phyloP scores from a whole-genome alignment of 75 land plant species.

The Chamaecyparis obtusa region DNA sequence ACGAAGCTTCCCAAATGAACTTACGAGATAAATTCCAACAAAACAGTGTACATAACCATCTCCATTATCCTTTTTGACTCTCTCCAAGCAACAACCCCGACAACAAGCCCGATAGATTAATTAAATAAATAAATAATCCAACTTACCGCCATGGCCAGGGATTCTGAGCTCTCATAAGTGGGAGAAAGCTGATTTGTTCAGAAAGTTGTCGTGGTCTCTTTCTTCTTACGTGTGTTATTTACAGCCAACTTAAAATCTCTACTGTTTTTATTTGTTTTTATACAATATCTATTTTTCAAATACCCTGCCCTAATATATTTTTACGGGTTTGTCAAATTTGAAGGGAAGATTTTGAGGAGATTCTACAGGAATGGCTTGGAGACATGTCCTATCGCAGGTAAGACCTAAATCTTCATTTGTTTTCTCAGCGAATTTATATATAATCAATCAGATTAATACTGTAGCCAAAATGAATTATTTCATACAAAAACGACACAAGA shows the following conservation, averaged over 20 bases:
- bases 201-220: background rate
- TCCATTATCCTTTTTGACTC: too few species aligned
- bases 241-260: background rate
- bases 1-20: too few species aligned
- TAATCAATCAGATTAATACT: background rate
- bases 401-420: background rate
- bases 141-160: background rate
- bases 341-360: background rate
- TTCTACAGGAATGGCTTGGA: background rate
- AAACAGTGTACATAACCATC: too few species aligned
- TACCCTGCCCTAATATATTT: background rate
- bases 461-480: background rate
- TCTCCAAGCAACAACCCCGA: too few species aligned
- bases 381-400: constrained; percentile 7
- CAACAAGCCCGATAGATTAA: too few species aligned
- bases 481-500: background rate
- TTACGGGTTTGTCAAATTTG: background rate
- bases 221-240: background rate
- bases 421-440: background rate
- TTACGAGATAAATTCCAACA: too few species aligned
- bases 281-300: background rate
- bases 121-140: background rate
- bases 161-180: background rate
- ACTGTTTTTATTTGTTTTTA: background rate
- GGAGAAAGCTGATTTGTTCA: background rate